Evolutionary conservation across 73 alveolate species (phyloP).

Genomic region (Stentor coeruleus): DNA sequence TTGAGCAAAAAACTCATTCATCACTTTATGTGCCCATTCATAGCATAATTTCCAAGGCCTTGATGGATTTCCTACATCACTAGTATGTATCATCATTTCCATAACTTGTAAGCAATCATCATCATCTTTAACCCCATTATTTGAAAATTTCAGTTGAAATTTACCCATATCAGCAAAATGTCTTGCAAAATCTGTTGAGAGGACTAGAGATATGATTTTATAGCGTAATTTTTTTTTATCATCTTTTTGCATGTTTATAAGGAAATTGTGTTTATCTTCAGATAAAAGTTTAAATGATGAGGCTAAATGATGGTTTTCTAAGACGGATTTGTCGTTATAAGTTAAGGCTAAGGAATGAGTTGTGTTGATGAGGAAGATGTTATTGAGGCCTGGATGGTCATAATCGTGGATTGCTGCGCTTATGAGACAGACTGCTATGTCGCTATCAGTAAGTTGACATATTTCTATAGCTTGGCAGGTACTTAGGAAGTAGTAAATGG

Average conservation of each 20-base stretch:
- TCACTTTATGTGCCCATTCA: conserved; percentile 59
- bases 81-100: conserved; percentile 66
- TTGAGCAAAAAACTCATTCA: conserved; percentile 62
- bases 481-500: conserved; percentile 34
- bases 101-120: not conserved
- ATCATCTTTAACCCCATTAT: conserved; percentile 38
- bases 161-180: conserved; percentile 64
- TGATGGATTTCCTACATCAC: conserved; percentile 67
- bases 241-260: conserved; percentile 31
- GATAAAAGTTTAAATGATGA: conserved; percentile 42
- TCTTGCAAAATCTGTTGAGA: conserved; percentile 78
- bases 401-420: conserved; percentile 63
- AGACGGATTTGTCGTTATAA: conserved; percentile 56
- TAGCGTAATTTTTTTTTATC: conserved; percentile 57
- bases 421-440: not conserved
- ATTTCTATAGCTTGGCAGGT: not conserved
- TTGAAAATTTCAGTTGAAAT: conserved; percentile 10
- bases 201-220: conserved; percentile 56
- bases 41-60: conserved; percentile 52
- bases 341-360: conserved; percentile 55
- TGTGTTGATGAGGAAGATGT: conserved; percentile 53
- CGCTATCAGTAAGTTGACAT: not conserved
- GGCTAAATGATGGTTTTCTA: conserved; percentile 82
- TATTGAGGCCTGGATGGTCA: conserved; percentile 77
- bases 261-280: conserved; percentile 42